These are phyloP conservation scores for Phaeoacremonium minimum DNA, from an alignment of 2,329 filamentous ascomycete genomes.

Conservation along the genomic window DNA sequence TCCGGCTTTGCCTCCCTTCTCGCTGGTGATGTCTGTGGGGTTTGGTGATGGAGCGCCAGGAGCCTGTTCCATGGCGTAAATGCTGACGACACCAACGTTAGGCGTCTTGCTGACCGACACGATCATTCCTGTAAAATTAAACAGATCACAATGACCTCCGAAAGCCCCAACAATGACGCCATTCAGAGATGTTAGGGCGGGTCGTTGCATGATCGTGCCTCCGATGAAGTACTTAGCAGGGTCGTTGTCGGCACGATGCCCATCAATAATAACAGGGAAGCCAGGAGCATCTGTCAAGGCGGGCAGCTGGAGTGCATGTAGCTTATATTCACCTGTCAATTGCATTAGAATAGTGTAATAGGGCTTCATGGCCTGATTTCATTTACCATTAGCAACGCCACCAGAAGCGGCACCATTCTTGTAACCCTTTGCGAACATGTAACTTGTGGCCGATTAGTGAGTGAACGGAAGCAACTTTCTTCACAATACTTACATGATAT, in stretches of 20 bases:
- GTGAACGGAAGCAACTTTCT: not conserved
- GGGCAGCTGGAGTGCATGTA: slow-evolving; percentile 31
- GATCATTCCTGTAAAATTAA: slow-evolving; percentile 34
- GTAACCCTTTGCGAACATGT: slow-evolving; percentile 37
- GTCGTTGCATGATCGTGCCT: slow-evolving; percentile 38
- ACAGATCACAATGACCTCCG: slow-evolving; percentile 42
- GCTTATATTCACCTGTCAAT: slow-evolving; percentile 26
- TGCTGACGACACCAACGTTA: slow-evolving; percentile 20
- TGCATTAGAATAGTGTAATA: too few relatives aligned
- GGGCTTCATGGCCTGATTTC: too few relatives aligned
- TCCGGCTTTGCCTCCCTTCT: slow-evolving; percentile 31
- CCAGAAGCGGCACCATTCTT: slow-evolving; percentile 12
- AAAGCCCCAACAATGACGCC: slow-evolving; percentile 39
- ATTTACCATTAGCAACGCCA: slow-evolving; percentile 21
- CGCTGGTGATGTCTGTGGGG: slow-evolving; percentile 19
- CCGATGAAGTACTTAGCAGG: slow-evolving; percentile 36
- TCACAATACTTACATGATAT: slow-evolving; percentile 25
- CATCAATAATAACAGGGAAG: slow-evolving; percentile 40
- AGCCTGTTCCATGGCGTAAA: slow-evolving; percentile 34
- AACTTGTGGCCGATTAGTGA: slow-evolving; percentile 11
- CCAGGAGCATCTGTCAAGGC: slow-evolving; percentile 27
- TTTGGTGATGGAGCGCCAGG: slow-evolving; percentile 27
- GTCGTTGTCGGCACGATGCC: slow-evolving; percentile 38
- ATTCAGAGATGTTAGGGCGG: slow-evolving; percentile 25
- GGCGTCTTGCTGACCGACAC: slow-evolving; percentile 23